Percentiles rank a stretch among this genome's conserved stretches.
These are phyloP conservation scores for Blastobotrys terrestris DNA, from an alignment of 805 yeast genomes.

Conservation along the genomic window DNA sequence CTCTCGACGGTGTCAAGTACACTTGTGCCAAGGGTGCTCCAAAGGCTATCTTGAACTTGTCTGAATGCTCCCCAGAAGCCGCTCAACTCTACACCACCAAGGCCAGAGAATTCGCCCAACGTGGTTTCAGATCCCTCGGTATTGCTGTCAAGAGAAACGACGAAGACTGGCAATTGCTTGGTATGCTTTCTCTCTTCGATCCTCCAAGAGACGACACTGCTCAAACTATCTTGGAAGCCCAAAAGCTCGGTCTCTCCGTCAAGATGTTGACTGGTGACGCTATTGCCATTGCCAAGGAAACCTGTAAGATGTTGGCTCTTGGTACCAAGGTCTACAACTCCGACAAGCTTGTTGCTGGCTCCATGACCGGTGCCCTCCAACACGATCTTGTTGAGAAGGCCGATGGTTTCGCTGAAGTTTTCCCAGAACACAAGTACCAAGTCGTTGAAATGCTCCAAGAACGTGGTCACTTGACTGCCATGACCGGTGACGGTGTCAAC, in stretches of 20 bases:
- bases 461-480: conserved; percentile 96
- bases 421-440: conserved; percentile 96
- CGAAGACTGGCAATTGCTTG: conserved; percentile 96
- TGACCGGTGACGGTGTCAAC: conserved; percentile 99
- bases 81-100: conserved; percentile 93
- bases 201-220: conserved; percentile 99
- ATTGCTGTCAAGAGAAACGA: conserved; percentile 99
- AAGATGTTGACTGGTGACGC: conserved; percentile 99
- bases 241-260: conserved; percentile 86
- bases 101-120: conserved; percentile 94
- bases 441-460: conserved; percentile 93
- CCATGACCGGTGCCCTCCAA: conserved; percentile 96
- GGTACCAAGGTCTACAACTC: conserved; percentile 97
- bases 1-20: conserved; percentile 93
- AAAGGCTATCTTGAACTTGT: conserved; percentile 67
- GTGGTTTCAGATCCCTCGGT: conserved; percentile 99
- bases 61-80: conserved; percentile 70
- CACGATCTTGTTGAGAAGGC: conserved; percentile 97
- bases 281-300: conserved; percentile 97
- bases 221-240: conserved; percentile 88
- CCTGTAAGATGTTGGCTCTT: conserved; percentile 94
- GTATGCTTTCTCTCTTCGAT: conserved; percentile 98
- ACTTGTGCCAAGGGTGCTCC: conserved; percentile 98
- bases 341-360: conserved; percentile 92
- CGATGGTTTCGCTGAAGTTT: conserved; percentile 97